Conservation (phyloP, 2,329 filamentous ascomycete genomes). For the Diaporthe sp. region DNA sequence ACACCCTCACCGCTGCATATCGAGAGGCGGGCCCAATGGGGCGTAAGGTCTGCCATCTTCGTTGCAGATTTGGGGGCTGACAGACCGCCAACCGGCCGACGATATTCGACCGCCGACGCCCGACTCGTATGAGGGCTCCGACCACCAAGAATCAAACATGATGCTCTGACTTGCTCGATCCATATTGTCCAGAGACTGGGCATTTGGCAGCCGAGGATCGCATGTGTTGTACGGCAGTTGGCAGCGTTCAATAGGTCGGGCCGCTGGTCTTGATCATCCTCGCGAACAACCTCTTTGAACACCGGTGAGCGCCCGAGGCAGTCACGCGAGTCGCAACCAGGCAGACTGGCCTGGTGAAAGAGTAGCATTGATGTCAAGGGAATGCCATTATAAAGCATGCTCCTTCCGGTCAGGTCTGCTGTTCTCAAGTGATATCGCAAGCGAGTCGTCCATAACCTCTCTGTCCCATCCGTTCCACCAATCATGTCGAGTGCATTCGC, state of each 20-base stretch:
- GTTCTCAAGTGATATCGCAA: neutral
- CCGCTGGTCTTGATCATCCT: neutral
- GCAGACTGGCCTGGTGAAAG: neutral
- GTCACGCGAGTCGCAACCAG: neutral
- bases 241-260: neutral
- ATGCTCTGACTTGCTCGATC: neutral
- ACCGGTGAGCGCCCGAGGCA: neutral
- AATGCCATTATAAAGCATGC: neutral
- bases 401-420: too few relatives aligned
- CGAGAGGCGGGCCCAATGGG: neutral
- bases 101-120: slow-evolving; percentile 3
- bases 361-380: neutral
- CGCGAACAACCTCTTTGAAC: neutral
- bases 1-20: slow-evolving; percentile 13
- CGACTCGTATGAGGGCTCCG: slow-evolving; percentile 7
- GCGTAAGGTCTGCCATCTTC: neutral
- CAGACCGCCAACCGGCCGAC: slow-evolving; percentile 14
- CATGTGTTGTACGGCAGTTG: neutral
- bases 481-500: slow-evolving; percentile 17
- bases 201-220: neutral
- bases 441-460: neutral
- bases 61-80: slow-evolving; percentile 16
- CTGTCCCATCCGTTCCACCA: neutral
- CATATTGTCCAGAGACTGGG: neutral
- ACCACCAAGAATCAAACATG: neutral